Evolutionary conservation across 2,329 filamentous ascomycete genomes (phyloP).

Genomic region (Ophiostoma novo-ulmi): DNA sequence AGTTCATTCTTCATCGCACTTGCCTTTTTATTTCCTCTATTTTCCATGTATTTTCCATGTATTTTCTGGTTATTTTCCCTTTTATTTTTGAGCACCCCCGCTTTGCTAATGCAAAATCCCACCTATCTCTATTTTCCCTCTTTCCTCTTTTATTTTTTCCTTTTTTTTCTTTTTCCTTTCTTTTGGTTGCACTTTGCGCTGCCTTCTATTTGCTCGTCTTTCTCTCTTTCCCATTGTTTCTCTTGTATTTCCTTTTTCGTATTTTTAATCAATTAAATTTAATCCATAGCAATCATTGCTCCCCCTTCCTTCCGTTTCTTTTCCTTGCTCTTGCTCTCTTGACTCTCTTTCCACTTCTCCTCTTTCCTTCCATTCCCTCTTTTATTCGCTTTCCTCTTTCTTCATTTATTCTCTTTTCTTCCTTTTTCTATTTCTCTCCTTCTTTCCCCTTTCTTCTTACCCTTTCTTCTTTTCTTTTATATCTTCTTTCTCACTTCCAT

Average conservation of each 20-base stretch:
- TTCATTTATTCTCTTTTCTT: not conserved
- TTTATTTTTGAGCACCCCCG: not conserved
- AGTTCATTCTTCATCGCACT: not conserved
- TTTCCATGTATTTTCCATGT: not conserved
- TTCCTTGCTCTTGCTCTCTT: not conserved
- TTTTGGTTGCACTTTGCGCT: not conserved
- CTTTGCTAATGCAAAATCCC: conserved; percentile 6
- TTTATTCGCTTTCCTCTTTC: conserved; percentile 15
- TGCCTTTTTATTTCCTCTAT: not conserved
- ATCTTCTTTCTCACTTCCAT: not conserved
- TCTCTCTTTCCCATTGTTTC: not conserved
- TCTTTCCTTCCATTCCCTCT: conserved; percentile 2
- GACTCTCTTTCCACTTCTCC: conserved; percentile 2
- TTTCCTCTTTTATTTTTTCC: not conserved
- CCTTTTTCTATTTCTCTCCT: not conserved
- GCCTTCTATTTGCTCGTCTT: not conserved
- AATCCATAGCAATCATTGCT: not conserved
- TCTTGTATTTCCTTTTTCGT: not conserved
- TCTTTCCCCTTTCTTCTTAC: not conserved
- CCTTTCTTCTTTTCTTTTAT: not conserved
- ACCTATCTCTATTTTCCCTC: not conserved
- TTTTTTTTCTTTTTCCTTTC: not conserved
- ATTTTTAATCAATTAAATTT: not conserved
- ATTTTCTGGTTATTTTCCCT: not conserved
- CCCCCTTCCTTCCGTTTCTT: conserved; percentile 7